These are phyloP conservation scores for Isatis lusitanica DNA, from an alignment of 441 rosid genomes.

Conservation along the genomic window DNA sequence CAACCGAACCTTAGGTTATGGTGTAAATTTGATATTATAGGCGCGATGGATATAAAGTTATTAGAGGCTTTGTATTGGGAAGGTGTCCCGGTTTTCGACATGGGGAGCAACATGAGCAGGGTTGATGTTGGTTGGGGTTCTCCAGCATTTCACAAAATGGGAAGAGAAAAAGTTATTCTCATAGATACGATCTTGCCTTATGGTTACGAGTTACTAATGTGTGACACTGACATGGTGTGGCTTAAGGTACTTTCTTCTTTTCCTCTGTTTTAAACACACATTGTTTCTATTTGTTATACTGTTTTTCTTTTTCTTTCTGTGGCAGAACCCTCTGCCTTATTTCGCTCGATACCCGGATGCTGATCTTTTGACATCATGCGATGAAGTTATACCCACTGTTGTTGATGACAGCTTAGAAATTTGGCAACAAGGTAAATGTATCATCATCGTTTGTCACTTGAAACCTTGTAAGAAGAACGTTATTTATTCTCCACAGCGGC, in stretches of 20 bases:
- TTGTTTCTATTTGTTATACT: neutral
- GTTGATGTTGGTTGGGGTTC: no score
- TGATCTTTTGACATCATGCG: constrained; percentile 94
- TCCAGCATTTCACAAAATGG: no score
- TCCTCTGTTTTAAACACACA: neutral
- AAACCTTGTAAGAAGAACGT: neutral
- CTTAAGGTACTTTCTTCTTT: constrained; percentile 55
- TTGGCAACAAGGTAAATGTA: constrained; percentile 87
- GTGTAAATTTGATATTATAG: no score
- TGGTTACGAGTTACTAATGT: no score
- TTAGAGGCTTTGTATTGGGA: no score
- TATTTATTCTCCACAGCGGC: no score
- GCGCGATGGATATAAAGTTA: no score
- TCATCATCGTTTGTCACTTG: constrained; percentile 22
- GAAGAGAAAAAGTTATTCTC: no score
- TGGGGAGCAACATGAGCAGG: no score
- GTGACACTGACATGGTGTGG: constrained; percentile 98
- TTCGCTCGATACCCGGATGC: constrained; percentile 95
- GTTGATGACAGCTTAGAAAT: constrained; percentile 90
- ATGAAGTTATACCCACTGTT: constrained; percentile 93
- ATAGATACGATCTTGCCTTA: no score
- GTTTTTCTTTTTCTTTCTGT: neutral
- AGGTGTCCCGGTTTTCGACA: no score
- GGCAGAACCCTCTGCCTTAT: constrained; percentile 89
- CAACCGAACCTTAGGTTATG: no score